Percentiles rank a stretch among this genome's conserved stretches.
These are phyloP conservation scores for Hemileccinum rubropunctum DNA, from an alignment of 768 basidiomycete genomes.

Conservation along the genomic window DNA sequence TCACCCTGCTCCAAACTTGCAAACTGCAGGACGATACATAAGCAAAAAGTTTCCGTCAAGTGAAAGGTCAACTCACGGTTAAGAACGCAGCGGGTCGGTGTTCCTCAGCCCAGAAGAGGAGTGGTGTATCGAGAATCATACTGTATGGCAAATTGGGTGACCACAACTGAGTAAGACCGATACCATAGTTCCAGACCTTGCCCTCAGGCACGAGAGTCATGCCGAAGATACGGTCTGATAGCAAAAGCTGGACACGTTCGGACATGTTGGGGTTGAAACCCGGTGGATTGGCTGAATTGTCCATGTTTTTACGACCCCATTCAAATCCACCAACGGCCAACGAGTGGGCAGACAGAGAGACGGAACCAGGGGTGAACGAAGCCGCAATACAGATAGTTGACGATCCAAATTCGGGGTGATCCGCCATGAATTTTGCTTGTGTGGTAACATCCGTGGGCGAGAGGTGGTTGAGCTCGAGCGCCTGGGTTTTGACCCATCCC, in stretches of 20 bases:
- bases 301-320: constrained; percentile 94
- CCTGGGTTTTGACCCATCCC: constrained; percentile 97
- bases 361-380: constrained; percentile 97
- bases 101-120: constrained; percentile 94
- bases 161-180: constrained; percentile 92
- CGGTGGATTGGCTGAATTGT: constrained; percentile 78
- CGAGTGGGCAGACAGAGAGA: constrained; percentile 91
- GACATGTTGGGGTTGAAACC: constrained; percentile 99
- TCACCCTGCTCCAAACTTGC: constrained; percentile 88
- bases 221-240: constrained; percentile 94
- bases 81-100: constrained; percentile 94
- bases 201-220: constrained; percentile 96
- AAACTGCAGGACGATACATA: constrained; percentile 48
- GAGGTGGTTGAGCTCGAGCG: constrained; percentile 86
- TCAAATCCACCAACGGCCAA: constrained; percentile 92
- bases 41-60: neutral
- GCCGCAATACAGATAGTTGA: constrained; percentile 91
- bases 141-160: constrained; percentile 75
- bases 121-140: constrained; percentile 88
- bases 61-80: constrained; percentile 52
- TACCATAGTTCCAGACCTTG: constrained; percentile 95
- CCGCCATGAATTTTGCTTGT: constrained; percentile 95
- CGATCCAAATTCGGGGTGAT: constrained; percentile 93
- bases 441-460: constrained; percentile 92
- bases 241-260: constrained; percentile 86